Evolutionary conservation across 202 grass and related monocot genomes (phyloP).

Genomic region (Panicum hallii): DNA sequence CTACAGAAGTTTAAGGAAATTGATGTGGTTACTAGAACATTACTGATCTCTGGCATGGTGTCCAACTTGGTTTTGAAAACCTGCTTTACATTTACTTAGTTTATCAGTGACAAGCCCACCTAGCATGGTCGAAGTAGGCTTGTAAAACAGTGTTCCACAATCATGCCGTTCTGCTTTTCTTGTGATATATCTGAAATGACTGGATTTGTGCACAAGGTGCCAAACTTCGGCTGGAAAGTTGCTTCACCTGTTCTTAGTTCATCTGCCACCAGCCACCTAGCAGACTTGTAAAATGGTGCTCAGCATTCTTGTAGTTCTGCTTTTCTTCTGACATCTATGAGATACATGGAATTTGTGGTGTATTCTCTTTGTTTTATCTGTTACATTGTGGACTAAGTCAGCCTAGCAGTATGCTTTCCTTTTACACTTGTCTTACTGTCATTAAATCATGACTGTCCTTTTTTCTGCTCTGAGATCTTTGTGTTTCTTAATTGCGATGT

Average conservation of each 20-base stretch:
- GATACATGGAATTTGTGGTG: conserved; percentile 24
- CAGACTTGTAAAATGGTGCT: conserved; percentile 11
- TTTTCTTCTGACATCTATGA: conserved; percentile 31
- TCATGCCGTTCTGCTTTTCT: conserved; percentile 33
- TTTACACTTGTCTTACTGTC: conserved; percentile 14
- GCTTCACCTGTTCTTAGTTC: background rate
- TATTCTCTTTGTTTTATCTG: background rate
- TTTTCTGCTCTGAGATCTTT: conserved; percentile 11
- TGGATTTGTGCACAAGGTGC: conserved; percentile 22
- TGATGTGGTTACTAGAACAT: background rate
- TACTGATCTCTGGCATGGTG: background rate
- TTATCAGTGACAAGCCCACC: background rate
- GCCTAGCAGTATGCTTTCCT: conserved; percentile 33
- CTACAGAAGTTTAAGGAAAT: background rate
- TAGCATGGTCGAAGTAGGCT: background rate
- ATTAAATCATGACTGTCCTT: conserved; percentile 1
- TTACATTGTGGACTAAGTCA: background rate
- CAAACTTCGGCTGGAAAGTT: background rate
- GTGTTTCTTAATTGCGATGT: conserved; percentile 32
- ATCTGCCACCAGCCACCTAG: background rate
- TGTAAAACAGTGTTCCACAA: background rate
- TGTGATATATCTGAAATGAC: background rate
- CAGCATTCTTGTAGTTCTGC: conserved; percentile 2
- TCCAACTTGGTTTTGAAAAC: background rate
- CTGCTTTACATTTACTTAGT: conserved; percentile 16